Evolutionary conservation across 805 yeast species (phyloP), one percentile per base, ranked within the genome.

Genomic region (Torulaspora quercuum): DNA sequence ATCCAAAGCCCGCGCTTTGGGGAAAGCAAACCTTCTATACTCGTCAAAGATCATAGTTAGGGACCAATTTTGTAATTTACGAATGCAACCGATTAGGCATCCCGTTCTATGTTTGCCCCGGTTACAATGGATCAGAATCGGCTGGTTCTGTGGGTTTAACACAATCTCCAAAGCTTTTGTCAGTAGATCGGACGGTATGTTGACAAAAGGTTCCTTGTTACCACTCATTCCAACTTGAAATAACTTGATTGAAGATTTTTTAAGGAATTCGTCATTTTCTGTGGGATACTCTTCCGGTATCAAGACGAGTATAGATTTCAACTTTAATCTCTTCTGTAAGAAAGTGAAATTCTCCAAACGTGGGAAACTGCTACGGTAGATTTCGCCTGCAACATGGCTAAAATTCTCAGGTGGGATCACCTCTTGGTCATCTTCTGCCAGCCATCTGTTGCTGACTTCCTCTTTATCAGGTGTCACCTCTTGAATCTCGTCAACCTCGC

Each of bases 81-180:
- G 67, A 21, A 92, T 70, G 55, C 96, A 90, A 2, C 98, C 98
- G 19, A 92, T 89, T 10, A 92, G 69, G 60, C 97, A 92, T 0
- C 98, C 98, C 0, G 98, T 92, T 49, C 98, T 72, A 60, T 92
- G 98, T 59, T 90, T 92, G 7, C 98, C 98, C 41, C 96, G 68
- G 63, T 92, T 92, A 64, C 98, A 92, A 61, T 92, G 98, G 28
- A 92, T 85, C 45, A 92, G 67, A 8, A 92, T 68, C 2, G 98
- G 98, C 41, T 88, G 97, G 61, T 92, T 90, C 14, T 59, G 78
- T 0, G 97, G 96, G 52, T 92, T 72, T 10, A 87, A 59, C 9
- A 87, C 85, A 21, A 88, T 82, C 55, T 81, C 79, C 45, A 90
- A 67, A 0, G 97, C 96, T 41, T 77, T 75, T 1, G 89, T 82